Base-by-base conservation (phyloP, 1,139 yeast genomes). In the Blastobotrys malaysiensis region DNA sequence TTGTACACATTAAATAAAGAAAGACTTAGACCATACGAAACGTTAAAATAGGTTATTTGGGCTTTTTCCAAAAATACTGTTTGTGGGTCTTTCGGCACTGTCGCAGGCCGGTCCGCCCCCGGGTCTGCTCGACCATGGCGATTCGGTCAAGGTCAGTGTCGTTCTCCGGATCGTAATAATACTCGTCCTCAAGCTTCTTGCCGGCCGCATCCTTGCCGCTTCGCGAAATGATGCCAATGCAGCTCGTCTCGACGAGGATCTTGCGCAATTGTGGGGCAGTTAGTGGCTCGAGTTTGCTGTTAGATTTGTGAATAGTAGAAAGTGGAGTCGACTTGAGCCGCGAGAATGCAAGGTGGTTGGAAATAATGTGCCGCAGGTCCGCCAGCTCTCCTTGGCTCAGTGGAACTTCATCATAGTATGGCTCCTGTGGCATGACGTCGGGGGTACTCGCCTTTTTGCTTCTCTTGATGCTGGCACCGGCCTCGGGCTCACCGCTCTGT, bases 141-240 rank as follows among this genome's bases (percentile, higher is more conserved):
- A 82, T 83, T 67, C 99, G 82, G 54, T 82, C 83, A 31, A 67
- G 65, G 66, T 91, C 96, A 39, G 72, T 70, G 69, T 93, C 99
- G 52, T 83, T 79, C 63, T 89, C 97, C 3, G 91, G 84, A 59
- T 86, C 83, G 65, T 93, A 93, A 69, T 89, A 93, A 66, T 88
- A 93, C 69, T 93, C 97, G 66, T 89, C 96, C 61, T 91, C 97
- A 60, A 93, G 76, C 4, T 89, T 89, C 69, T 89, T 88, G 13
- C 98, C 98, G 1, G 97, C 96, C 3, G 98, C 97, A 71, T 93
- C 98, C 69, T 89, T 91, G 51, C 98, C 98, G 57, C 80, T 78
- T 69, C 98, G 84, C 63, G 83, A 80, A 59, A 93, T 90, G 9
- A 87, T 84, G 13, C 98, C 98, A 55, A 91, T 79, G 63, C 95